phyloP scores from a whole-genome alignment of 495 filamentous ascomycete species.

The Penicillium diatomitis region DNA sequence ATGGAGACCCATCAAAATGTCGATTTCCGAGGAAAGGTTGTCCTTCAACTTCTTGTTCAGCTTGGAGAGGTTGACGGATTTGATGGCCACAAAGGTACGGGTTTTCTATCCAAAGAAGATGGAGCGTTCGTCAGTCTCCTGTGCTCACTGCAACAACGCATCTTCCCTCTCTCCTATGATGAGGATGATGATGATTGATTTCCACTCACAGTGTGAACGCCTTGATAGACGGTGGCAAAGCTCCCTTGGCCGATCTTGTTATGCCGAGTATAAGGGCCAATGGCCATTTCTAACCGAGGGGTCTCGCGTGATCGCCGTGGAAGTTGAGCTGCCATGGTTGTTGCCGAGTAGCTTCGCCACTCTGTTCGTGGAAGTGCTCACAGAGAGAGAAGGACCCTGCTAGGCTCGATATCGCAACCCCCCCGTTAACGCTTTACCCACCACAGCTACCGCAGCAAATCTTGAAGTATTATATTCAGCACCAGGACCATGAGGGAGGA shows the following conservation, averaged over 20 bases:
- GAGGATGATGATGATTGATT: not conserved
- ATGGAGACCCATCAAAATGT: conserved; percentile 82
- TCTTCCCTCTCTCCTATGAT: not conserved
- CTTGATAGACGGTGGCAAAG: conserved; percentile 89
- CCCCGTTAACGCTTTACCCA: conserved; percentile 13
- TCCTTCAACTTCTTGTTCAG: conserved; percentile 93
- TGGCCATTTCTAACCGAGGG: conserved; percentile 47
- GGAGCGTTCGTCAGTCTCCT: too few species aligned
- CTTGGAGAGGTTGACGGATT: conserved; percentile 82
- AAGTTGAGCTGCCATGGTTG: conserved; percentile 31
- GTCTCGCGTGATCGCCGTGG: conserved; percentile 37
- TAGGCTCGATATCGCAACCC: conserved; percentile 8
- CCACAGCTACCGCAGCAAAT: conserved; percentile 35
- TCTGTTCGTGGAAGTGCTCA: conserved; percentile 1
- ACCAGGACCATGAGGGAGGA: conserved; percentile 28
- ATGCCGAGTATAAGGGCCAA: conserved; percentile 69
- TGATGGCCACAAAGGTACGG: conserved; percentile 77
- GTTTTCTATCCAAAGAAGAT: conserved; percentile 32
- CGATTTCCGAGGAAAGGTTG: conserved; percentile 88
- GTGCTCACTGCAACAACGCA: too few species aligned
- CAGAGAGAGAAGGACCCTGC: conserved; percentile 3
- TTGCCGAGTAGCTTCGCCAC: conserved; percentile 9
- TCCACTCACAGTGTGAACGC: conserved; percentile 67
- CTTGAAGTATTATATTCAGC: conserved; percentile 11
- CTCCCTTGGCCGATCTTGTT: conserved; percentile 90